Conservation (phyloP, 345 rosid species). For the Raphanus sativus region DNA sequence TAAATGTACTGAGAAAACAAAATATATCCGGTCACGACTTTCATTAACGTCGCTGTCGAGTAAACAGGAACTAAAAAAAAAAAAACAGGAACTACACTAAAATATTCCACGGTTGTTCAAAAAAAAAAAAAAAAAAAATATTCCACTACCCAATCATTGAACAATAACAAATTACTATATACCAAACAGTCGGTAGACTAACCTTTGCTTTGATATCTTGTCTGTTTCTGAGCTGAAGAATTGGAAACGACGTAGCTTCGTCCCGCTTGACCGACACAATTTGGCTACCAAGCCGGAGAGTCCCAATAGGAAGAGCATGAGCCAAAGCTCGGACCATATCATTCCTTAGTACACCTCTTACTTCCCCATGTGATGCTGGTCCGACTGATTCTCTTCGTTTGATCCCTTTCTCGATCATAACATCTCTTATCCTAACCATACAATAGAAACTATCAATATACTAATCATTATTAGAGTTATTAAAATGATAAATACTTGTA, state of each 20-base stretch:
- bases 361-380: constrained; percentile 43
- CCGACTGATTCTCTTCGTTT: constrained; percentile 17
- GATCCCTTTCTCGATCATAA: constrained; percentile 23
- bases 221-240: constrained; percentile 41
- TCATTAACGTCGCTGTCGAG: background rate
- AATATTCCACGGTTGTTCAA: no score
- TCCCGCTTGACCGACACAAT: constrained; percentile 33
- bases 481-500: background rate
- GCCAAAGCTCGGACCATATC: constrained; percentile 50
- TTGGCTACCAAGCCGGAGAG: constrained; percentile 43
- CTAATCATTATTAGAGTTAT: background rate
- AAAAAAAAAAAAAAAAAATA: no score
- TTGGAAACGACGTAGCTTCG: constrained; percentile 25
- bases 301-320: constrained; percentile 42
- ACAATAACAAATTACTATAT: background rate
- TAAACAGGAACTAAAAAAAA: no score
- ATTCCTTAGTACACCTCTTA: constrained; percentile 48
- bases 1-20: background rate
- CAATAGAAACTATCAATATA: background rate
- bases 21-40: background rate
- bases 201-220: constrained; percentile 49
- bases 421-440: constrained; percentile 21
- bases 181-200: background rate
- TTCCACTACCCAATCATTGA: background rate
- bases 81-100: background rate